Conservation (phyloP, 208 protist species). For the Leishmania aethiopica region DNA sequence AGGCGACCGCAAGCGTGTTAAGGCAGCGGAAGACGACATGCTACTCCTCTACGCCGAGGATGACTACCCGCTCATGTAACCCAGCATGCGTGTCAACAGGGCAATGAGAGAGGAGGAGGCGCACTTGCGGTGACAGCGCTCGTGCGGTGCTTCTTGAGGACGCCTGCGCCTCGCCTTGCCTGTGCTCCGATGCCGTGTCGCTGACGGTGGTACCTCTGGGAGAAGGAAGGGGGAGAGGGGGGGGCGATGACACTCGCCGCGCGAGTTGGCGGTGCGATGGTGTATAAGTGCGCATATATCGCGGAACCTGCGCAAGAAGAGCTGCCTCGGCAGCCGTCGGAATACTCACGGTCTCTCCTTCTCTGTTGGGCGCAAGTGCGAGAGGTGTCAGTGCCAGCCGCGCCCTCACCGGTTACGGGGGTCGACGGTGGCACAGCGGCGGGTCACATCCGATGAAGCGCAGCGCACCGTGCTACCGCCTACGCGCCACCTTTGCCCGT, state of each 20-base stretch:
- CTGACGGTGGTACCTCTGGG: background rate
- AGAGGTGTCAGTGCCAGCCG: background rate
- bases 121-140: background rate
- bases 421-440: background rate
- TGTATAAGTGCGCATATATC: background rate
- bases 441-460: background rate
- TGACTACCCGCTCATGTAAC: slow-evolving; percentile 55
- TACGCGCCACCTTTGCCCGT: background rate
- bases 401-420: background rate
- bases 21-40: slow-evolving; percentile 55
- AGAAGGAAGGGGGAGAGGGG: background rate
- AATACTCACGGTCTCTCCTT: background rate
- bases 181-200: background rate
- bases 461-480: background rate
- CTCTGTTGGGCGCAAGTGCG: background rate
- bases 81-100: background rate
- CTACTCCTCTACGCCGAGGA: slow-evolving; percentile 62
- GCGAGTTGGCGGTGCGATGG: no score
- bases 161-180: background rate
- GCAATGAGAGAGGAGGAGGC: background rate
- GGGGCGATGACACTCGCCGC: no score
- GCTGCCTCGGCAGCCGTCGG: background rate
- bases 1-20: slow-evolving; percentile 35
- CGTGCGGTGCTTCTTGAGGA: background rate
- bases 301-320: background rate